Conservation (phyloP, 148 eudicot genomes). For the Silene latifolia region DNA sequence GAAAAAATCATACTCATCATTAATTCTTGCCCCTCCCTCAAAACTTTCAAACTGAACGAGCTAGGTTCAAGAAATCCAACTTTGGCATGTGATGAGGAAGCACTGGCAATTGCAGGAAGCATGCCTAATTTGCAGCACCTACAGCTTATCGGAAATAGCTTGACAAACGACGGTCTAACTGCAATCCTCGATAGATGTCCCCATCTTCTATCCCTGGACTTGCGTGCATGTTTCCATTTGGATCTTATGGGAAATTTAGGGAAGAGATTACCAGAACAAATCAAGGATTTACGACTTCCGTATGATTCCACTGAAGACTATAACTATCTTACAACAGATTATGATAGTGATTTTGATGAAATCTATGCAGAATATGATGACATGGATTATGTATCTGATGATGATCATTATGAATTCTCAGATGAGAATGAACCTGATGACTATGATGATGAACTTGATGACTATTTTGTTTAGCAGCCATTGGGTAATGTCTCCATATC, state of each 20-base stretch:
- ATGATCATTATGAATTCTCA: slow-evolving; percentile 10
- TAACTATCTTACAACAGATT: slow-evolving; percentile 24
- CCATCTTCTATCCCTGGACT: slow-evolving; percentile 55
- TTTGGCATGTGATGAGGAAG: slow-evolving; percentile 39
- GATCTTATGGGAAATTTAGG: slow-evolving; percentile 35
- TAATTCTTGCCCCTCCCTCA: slow-evolving; percentile 44
- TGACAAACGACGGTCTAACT: slow-evolving; percentile 52
- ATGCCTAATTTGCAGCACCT: slow-evolving; percentile 51
- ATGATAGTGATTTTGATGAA: slow-evolving; percentile 12
- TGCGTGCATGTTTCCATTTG: slow-evolving; percentile 51
- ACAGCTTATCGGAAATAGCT: slow-evolving; percentile 54
- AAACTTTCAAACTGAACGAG: slow-evolving; percentile 45
- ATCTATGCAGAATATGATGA: slow-evolving; percentile 11
- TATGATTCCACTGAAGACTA: slow-evolving; percentile 49
- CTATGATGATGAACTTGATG: not conserved
- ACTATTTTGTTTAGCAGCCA: not conserved
- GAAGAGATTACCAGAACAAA: slow-evolving; percentile 38
- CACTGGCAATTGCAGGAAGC: slow-evolving; percentile 46
- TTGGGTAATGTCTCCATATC: not conserved
- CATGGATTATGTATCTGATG: slow-evolving; percentile 13
- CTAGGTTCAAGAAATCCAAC: slow-evolving; percentile 29
- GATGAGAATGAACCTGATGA: not conserved
- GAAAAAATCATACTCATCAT: slow-evolving; percentile 35
- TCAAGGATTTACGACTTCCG: slow-evolving; percentile 42
- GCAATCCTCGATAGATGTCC: slow-evolving; percentile 53